Evolutionary conservation across 2,329 filamentous ascomycete species (phyloP).

Genomic region (Claviceps paspali): DNA sequence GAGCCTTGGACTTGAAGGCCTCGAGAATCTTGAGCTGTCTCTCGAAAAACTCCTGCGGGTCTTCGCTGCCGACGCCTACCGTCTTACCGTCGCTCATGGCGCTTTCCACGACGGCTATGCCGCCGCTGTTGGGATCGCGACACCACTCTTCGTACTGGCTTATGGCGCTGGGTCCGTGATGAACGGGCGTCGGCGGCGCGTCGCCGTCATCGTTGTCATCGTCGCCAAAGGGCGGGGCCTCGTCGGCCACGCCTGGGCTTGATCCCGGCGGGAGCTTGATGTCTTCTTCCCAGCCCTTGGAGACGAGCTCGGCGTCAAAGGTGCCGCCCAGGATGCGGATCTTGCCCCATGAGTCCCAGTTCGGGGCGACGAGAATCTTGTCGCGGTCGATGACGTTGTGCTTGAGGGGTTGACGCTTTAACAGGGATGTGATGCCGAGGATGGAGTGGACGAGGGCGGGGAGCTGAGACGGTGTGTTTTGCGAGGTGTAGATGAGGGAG

Average conservation of each 20-base stretch:
- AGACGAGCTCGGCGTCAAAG: constrained; percentile 81
- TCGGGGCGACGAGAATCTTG: constrained; percentile 85
- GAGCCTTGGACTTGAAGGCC: constrained; percentile 37
- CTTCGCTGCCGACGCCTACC: constrained; percentile 27
- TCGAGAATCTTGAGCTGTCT: constrained; percentile 67
- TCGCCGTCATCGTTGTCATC: constrained; percentile 10
- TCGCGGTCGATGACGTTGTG: constrained; percentile 88
- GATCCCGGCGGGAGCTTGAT: constrained; percentile 41
- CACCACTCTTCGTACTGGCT: constrained; percentile 67
- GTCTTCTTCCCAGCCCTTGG: constrained; percentile 72
- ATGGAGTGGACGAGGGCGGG: constrained; percentile 72
- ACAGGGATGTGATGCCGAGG: constrained; percentile 68
- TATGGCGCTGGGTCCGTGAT: constrained; percentile 37
- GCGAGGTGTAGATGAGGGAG: constrained; percentile 72
- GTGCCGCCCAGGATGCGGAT: constrained; percentile 82
- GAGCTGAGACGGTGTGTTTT: constrained; percentile 60
- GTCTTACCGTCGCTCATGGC: constrained; percentile 22
- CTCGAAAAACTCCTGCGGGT: constrained; percentile 63
- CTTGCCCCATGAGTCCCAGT: constrained; percentile 98
- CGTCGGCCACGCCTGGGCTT: constrained; percentile 9
- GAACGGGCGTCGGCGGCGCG: background rate
- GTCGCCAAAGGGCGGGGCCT: constrained; percentile 10
- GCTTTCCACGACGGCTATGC: constrained; percentile 25
- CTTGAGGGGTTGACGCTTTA: constrained; percentile 65
- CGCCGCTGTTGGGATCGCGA: constrained; percentile 53